These are phyloP conservation scores for Dillenia turbinata DNA, from an alignment of 164 flowering plant genomes.

Conservation along the genomic window DNA sequence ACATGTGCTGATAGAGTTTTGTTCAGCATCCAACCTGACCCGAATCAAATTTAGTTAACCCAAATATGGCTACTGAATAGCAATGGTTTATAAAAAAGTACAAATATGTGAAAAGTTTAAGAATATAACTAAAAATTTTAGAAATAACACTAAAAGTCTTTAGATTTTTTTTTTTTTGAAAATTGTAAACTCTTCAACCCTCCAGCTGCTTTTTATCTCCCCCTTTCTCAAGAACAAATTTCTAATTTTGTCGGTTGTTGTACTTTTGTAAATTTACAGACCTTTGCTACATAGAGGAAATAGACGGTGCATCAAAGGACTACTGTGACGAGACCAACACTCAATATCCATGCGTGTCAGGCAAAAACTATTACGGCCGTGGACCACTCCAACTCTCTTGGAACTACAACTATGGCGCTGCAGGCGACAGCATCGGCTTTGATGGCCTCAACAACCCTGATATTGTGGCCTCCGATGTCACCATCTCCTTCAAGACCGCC, in stretches of 20 bases:
- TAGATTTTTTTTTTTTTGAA: too few species aligned
- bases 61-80: too few species aligned
- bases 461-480: slow-evolving; percentile 35
- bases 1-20: too few species aligned
- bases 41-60: too few species aligned
- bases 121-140: too few species aligned
- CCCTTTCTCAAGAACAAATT: not conserved
- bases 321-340: slow-evolving; percentile 41
- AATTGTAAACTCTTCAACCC: too few species aligned
- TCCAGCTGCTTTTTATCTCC: not conserved
- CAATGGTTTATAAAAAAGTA: too few species aligned
- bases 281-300: slow-evolving; percentile 50
- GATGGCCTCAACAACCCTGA: slow-evolving; percentile 54
- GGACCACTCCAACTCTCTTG: slow-evolving; percentile 67
- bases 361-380: slow-evolving; percentile 45
- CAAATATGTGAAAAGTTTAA: too few species aligned
- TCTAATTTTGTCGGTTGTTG: not conserved
- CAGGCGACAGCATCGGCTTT: slow-evolving; percentile 43
- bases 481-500: slow-evolving; percentile 46
- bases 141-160: too few species aligned
- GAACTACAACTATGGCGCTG: slow-evolving; percentile 75
- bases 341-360: slow-evolving; percentile 38
- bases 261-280: slow-evolving; percentile 18
- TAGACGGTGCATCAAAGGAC: slow-evolving; percentile 35
- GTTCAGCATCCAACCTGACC: too few species aligned